phyloP scores from a whole-genome alignment of 768 basidiomycete species.

The Cytidiella melzeri region DNA sequence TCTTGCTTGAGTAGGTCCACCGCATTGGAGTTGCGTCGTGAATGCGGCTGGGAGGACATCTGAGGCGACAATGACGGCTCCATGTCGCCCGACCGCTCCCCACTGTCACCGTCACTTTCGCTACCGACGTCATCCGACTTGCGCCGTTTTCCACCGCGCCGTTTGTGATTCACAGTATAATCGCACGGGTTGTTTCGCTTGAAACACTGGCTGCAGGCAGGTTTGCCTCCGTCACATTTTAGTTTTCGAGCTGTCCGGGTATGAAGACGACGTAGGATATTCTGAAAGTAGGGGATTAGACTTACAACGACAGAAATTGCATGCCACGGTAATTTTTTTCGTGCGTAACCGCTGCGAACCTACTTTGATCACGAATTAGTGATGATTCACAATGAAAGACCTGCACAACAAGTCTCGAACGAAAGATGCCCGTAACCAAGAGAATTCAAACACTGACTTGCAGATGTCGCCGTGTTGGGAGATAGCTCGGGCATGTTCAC shows the following conservation, averaged over 20 bases:
- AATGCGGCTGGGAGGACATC: constrained; percentile 25
- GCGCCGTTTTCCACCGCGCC: constrained; percentile 49
- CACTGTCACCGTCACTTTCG: constrained; percentile 38
- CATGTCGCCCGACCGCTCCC: constrained; percentile 41
- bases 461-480: constrained; percentile 27
- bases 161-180: constrained; percentile 71
- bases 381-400: constrained; percentile 16
- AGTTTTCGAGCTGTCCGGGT: constrained; percentile 65
- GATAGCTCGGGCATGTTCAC: constrained; percentile 17
- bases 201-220: constrained; percentile 75
- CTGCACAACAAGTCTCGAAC: constrained; percentile 6
- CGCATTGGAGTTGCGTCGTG: constrained; percentile 19
- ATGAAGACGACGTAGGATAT: constrained; percentile 15
- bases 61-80: constrained; percentile 53
- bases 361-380: constrained; percentile 20
- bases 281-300: constrained; percentile 18
- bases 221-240: constrained; percentile 83
- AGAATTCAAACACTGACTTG: constrained; percentile 29
- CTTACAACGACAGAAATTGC: constrained; percentile 89
- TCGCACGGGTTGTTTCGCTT: constrained; percentile 77
- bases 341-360: constrained; percentile 61
- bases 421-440: constrained; percentile 1
- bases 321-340: constrained; percentile 86
- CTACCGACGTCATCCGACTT: constrained; percentile 46
- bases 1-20: constrained; percentile 22